Conservation (phyloP, 2,329 filamentous ascomycete species). For the Fusarium fujikuroi region DNA sequence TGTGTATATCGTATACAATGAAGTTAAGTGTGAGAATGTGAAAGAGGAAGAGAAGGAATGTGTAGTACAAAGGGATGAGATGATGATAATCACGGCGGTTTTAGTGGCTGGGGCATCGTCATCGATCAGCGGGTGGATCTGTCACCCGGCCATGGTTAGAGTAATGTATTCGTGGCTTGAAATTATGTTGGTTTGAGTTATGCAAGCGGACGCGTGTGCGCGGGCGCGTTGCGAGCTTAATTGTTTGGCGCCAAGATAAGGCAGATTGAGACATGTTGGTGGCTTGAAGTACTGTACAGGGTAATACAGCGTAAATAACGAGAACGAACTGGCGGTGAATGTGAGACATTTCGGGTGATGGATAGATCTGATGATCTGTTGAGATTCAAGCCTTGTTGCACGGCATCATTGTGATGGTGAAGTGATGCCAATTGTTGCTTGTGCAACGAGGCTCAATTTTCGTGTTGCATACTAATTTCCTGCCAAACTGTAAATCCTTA, state of each 20-base stretch:
- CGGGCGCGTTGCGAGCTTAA: not conserved
- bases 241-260: not conserved
- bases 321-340: not conserved
- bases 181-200: not conserved
- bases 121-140: constrained; percentile 7
- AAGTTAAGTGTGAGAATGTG: not conserved
- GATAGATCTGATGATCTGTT: not conserved
- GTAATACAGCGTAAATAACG: not conserved
- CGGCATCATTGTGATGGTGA: not conserved
- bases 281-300: not conserved
- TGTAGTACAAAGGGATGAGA: constrained; percentile 6
- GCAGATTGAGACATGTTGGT: constrained; percentile 4
- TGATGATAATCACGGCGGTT: not conserved
- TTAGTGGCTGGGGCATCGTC: constrained; percentile 12
- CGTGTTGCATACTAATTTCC: not conserved
- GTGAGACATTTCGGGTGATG: not conserved
- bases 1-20: not conserved
- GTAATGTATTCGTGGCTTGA: not conserved
- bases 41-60: not conserved
- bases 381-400: not conserved
- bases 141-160: not conserved
- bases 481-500: not conserved
- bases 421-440: not conserved
- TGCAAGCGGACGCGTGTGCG: not conserved
- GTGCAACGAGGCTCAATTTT: not conserved